Evolutionary conservation across 2,329 filamentous ascomycete species (phyloP).

Genomic region (Chalara sp.): DNA sequence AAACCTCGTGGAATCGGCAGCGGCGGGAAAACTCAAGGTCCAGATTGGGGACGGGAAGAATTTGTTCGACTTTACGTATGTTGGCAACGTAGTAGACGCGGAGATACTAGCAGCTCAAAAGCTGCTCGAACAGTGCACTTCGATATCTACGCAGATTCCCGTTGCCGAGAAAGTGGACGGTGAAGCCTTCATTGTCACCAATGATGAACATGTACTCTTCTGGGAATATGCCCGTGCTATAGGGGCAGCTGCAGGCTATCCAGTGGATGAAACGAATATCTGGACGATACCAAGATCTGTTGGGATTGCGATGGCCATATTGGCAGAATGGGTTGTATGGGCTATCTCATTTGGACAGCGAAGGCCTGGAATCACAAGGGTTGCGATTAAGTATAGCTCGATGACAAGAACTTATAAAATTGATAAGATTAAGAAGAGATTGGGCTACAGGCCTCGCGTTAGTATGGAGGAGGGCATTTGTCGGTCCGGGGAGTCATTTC

Average conservation of each 20-base stretch:
- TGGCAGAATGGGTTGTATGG: conserved; percentile 14
- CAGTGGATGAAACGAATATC: conserved; percentile 4
- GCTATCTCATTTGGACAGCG: conserved; percentile 10
- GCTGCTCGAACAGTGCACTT: conserved; percentile 27
- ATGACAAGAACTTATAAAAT: conserved; percentile 73
- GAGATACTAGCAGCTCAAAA: conserved; percentile 41
- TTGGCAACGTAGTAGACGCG: conserved; percentile 43
- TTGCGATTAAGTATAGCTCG: conserved; percentile 49
- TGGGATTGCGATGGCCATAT: conserved; percentile 4
- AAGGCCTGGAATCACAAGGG: conserved; percentile 5
- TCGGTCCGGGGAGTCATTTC: neutral
- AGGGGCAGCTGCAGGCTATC: conserved; percentile 5
- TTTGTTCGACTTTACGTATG: conserved; percentile 46
- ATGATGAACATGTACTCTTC: conserved; percentile 11
- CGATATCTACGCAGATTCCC: neutral
- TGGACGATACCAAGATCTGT: conserved; percentile 5
- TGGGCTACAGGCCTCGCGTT: conserved; percentile 62
- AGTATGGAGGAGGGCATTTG: conserved; percentile 31
- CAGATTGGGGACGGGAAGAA: conserved; percentile 45
- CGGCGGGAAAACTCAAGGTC: conserved; percentile 39
- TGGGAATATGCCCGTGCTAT: conserved; percentile 11
- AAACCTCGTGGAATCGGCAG: conserved; percentile 34
- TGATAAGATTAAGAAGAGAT: conserved; percentile 59
- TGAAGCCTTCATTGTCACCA: conserved; percentile 13
- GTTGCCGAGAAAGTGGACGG: conserved; percentile 6